Percentiles rank a stretch among this genome's conserved stretches.
Evolutionary conservation across 2,329 filamentous ascomycete genomes (phyloP).

Genomic region (Pseudogymnoascus sp.): DNA sequence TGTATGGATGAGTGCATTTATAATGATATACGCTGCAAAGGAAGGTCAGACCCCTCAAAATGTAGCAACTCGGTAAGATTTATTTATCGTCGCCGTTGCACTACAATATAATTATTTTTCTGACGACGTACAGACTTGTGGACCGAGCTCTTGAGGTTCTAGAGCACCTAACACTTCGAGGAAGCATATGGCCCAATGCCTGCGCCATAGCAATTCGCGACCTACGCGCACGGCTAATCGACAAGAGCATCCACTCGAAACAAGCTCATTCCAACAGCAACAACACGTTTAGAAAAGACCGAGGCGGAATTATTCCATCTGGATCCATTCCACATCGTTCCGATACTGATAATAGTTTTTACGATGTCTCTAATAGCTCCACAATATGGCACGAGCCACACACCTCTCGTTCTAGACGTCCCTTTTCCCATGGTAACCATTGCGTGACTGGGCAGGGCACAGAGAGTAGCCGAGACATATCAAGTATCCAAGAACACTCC

Average conservation of each 20-base stretch:
- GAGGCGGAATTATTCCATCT: not conserved
- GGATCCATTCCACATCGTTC: not conserved
- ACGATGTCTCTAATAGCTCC: not conserved
- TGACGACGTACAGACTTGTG: constrained; percentile 18
- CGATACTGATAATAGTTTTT: not conserved
- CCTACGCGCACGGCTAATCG: constrained; percentile 18
- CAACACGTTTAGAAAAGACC: not conserved
- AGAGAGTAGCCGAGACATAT: not conserved
- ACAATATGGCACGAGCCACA: not conserved
- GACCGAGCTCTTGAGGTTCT: constrained; percentile 24
- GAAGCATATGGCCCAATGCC: constrained; percentile 31
- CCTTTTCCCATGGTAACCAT: not conserved
- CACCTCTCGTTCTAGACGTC: not conserved
- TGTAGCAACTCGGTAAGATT: constrained; percentile 28
- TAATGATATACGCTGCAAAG: constrained; percentile 37
- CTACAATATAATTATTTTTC: not conserved
- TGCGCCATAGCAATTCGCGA: constrained; percentile 32
- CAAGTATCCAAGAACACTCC: not conserved
- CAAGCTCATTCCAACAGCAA: not conserved
- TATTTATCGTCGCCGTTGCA: not conserved
- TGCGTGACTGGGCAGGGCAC: not conserved
- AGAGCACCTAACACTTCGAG: constrained; percentile 27
- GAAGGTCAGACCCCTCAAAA: constrained; percentile 28
- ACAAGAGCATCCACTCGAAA: not conserved
- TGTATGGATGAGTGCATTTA: constrained; percentile 39